phyloP scores from a whole-genome alignment of 139 green algal genomes.

The Asterochloris erici region DNA sequence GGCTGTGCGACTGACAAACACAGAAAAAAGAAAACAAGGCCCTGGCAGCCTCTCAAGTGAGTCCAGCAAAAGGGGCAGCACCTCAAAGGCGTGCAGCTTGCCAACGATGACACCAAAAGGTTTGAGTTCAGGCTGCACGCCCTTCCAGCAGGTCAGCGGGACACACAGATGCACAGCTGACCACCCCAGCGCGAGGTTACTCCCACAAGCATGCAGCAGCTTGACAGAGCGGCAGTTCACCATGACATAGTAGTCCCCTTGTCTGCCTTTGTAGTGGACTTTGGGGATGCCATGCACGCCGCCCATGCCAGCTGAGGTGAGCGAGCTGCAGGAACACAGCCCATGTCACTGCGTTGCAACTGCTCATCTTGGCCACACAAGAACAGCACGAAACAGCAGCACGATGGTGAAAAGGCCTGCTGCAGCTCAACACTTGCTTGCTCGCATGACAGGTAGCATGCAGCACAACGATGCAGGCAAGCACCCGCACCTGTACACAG shows the following conservation, averaged over 20 bases:
- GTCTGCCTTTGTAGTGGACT: conserved; percentile 96
- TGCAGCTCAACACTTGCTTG: not conserved
- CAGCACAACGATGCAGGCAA: not conserved
- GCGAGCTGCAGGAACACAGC: conserved; percentile 43
- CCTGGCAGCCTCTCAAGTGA: too few species aligned
- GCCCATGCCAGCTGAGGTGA: conserved; percentile 30
- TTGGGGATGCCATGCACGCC: conserved; percentile 86
- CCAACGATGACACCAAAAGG: too few species aligned
- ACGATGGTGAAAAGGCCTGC: too few species aligned
- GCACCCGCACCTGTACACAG: conserved; percentile 85
- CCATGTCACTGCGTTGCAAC: not conserved
- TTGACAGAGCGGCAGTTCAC: conserved; percentile 37
- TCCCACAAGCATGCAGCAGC: too few species aligned
- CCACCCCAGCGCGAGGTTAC: not conserved
- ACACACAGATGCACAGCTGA: not conserved
- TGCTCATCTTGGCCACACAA: not conserved
- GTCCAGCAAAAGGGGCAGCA: too few species aligned
- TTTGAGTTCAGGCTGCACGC: not conserved
- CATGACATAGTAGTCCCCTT: conserved; percentile 99
- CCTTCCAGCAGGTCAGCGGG: not conserved
- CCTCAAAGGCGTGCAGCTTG: too few species aligned
- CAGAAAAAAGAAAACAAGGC: too few species aligned
- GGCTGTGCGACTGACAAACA: too few species aligned
- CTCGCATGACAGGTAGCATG: not conserved
- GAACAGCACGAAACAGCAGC: too few species aligned